phyloP scores from a whole-genome alignment of 2,329 filamentous ascomycete genomes.

The Cercospora janseana region DNA sequence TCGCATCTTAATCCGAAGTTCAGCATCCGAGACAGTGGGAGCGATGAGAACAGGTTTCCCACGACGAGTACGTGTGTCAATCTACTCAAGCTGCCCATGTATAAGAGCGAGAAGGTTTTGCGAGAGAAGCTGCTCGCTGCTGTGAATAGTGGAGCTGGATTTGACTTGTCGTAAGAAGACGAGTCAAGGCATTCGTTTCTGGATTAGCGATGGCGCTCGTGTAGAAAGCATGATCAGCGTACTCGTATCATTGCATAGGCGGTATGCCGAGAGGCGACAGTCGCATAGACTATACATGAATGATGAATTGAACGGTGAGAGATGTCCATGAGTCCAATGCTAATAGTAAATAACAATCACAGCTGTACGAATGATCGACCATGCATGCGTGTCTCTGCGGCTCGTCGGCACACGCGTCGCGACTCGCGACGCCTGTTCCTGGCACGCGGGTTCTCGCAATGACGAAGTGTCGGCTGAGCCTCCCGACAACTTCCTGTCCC shows the following conservation, averaged over 20 bases:
- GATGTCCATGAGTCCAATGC: too few relatives aligned
- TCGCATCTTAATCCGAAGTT: constrained; percentile 80
- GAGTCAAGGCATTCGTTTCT: background rate
- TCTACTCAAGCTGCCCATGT: constrained; percentile 84
- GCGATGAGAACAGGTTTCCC: constrained; percentile 73
- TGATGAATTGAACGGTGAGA: too few relatives aligned
- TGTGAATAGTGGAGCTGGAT: constrained; percentile 84
- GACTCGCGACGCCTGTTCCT: background rate
- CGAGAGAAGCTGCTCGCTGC: constrained; percentile 85
- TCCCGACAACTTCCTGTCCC: background rate
- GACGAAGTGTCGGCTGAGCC: background rate
- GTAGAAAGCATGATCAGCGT: constrained; percentile 2
- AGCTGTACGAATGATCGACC: too few relatives aligned
- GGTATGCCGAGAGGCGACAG: too few relatives aligned
- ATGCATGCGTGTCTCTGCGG: too few relatives aligned
- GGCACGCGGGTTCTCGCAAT: constrained; percentile 1
- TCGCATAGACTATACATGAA: too few relatives aligned
- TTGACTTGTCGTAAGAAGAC: constrained; percentile 68
- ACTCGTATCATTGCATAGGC: too few relatives aligned
- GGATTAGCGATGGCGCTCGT: constrained; percentile 9
- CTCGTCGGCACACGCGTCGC: background rate
- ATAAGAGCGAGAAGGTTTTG: constrained; percentile 63
- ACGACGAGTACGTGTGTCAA: constrained; percentile 97
- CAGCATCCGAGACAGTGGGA: constrained; percentile 80
- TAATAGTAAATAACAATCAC: too few relatives aligned